Evolutionary conservation across 257 asterid genomes (phyloP).

Genomic region (Fraxinus americana): DNA sequence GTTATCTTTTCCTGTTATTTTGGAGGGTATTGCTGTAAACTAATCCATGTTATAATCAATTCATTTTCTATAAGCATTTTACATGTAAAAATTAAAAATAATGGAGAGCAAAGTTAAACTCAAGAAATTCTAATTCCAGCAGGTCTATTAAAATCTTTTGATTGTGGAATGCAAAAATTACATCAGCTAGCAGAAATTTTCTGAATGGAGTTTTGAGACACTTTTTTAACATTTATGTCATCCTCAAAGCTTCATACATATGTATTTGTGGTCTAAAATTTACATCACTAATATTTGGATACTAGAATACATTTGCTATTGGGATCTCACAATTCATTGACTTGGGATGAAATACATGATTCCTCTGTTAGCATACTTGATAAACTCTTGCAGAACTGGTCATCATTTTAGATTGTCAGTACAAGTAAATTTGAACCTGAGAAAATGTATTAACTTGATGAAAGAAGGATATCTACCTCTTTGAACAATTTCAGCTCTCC

Average conservation of each 20-base stretch:
- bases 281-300: not conserved
- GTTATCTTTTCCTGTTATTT: no score
- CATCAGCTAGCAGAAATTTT: not conserved
- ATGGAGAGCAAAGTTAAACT: not conserved
- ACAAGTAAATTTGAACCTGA: conserved; percentile 9
- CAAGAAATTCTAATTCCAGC: not conserved
- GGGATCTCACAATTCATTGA: conserved; percentile 17
- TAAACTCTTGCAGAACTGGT: conserved; percentile 36
- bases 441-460: not conserved
- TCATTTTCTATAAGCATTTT: no score
- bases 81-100: no score
- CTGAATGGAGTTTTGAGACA: not conserved
- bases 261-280: not conserved
- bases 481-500: conserved; percentile 31
- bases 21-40: no score
- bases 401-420: not conserved
- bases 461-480: conserved; percentile 25
- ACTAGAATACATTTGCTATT: not conserved
- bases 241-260: not conserved
- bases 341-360: not conserved
- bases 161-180: not conserved
- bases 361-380: conserved; percentile 30
- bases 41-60: no score
- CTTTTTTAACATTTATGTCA: not conserved
- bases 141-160: not conserved